Evolutionary conservation across 768 basidiomycete genomes (phyloP), one percentile per base, ranked within the genome.

Genomic region (Multifurca ochricompacta): DNA sequence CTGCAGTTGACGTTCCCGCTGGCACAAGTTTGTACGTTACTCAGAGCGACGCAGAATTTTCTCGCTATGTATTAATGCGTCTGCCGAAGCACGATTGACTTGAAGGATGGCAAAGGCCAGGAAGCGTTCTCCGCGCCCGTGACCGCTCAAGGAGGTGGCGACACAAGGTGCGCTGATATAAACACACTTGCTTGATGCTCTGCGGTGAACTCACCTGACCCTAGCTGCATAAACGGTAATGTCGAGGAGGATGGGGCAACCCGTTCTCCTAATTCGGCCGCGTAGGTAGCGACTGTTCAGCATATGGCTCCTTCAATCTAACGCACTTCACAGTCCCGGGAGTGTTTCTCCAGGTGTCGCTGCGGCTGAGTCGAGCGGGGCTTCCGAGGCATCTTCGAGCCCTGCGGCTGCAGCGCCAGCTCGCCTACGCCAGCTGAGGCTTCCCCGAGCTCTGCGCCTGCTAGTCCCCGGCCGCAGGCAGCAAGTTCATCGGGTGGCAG

Each of bases 71-170:
- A 34, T 31, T 59, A 8, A 63, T 31, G 7, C 23, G 34, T 30
- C 3, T 13, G 3, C 18, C 59, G 11, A 47, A 88, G 85, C 60
- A 77, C 77, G n/a, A 60, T 78, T 31, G 63, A 63, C 11, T 54
- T 85, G 59, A 83, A 80, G 69, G 86, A 87, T 58, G 68, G 67
- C 63, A 77, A 78, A 13, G 86, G 86, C 14, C 14, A 64, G 1
- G 65, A 61, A 8, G 78, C 73, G 6, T 88, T 73, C 68, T 77
- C 78, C 13, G 78, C 79, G 47, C 68, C 71, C 2, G 69, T 80
- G 30, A 77, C 70, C 0, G 65, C 87, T 44, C 58, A 66, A 49
- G 2, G 64, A 4, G 69, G 77, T 27, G 43, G 63, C 10, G 69
- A 73, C 54, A 56, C 61, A 7, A 70, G 68, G 77, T 76, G 60